These are phyloP conservation scores for Sanghuangporus weigelae DNA, from an alignment of 1,284 basidiomycete species.

Conservation along the genomic window DNA sequence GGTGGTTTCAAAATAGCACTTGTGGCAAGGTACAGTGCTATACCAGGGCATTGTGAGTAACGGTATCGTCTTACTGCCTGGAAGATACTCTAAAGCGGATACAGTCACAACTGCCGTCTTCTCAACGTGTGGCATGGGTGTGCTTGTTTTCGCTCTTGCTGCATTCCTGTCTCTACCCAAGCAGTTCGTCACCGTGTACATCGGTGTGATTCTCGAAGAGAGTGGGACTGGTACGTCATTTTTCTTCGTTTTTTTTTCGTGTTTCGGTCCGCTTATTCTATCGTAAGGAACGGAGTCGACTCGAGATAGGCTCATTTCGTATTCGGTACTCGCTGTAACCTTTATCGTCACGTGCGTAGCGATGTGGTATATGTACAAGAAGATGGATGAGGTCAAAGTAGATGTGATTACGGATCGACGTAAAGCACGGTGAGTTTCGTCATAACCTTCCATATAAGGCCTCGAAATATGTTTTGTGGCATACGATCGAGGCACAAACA, in stretches of 20 bases:
- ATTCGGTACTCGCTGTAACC: slow-evolving; percentile 14
- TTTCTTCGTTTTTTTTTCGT: slow-evolving; percentile 16
- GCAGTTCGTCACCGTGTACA: slow-evolving; percentile 53
- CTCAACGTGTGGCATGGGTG: slow-evolving; percentile 59
- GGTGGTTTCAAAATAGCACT: slow-evolving; percentile 63
- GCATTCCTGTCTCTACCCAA: slow-evolving; percentile 62
- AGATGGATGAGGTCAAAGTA: slow-evolving; percentile 15
- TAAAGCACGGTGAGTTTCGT: slow-evolving; percentile 14
- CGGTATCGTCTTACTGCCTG: not conserved
- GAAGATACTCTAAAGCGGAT: slow-evolving; percentile 4
- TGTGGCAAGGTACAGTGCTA: slow-evolving; percentile 52
- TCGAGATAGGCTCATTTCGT: slow-evolving; percentile 13
- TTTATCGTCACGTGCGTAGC: slow-evolving; percentile 11
- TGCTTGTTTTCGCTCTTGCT: slow-evolving; percentile 53
- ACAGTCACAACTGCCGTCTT: slow-evolving; percentile 60
- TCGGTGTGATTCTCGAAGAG: slow-evolving; percentile 40
- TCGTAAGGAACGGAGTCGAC: slow-evolving; percentile 11
- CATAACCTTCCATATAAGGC: not conserved
- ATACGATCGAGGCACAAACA: not conserved
- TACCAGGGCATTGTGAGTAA: slow-evolving; percentile 54
- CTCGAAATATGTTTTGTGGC: not conserved
- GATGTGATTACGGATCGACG: slow-evolving; percentile 15
- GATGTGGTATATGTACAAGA: slow-evolving; percentile 15
- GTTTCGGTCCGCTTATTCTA: not conserved
- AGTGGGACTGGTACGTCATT: slow-evolving; percentile 22